phyloP scores from a whole-genome alignment of 2,329 filamentous ascomycete genomes.

The Drechslera avenae region DNA sequence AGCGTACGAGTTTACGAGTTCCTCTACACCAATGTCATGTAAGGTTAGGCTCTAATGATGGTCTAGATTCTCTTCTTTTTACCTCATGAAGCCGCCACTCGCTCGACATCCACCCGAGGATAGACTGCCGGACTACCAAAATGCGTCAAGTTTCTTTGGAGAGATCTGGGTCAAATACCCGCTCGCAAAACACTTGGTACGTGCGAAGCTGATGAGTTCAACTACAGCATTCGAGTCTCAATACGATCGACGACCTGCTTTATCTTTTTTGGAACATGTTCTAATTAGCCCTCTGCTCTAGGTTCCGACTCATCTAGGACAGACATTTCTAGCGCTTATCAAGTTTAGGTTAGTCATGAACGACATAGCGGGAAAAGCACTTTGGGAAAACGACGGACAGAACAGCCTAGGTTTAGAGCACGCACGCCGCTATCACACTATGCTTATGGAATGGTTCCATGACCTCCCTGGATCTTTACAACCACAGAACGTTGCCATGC shows the following conservation, averaged over 20 bases:
- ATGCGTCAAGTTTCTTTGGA: neutral
- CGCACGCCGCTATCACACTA: neutral
- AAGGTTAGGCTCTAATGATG: neutral
- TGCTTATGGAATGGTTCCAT: conserved; percentile 7
- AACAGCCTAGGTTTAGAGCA: conserved; percentile 1
- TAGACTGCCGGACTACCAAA: neutral
- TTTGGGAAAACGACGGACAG: neutral
- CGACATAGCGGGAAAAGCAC: conserved; percentile 7
- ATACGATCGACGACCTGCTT: too few relatives aligned
- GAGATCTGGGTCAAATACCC: conserved; percentile 12
- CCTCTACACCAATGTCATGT: neutral
- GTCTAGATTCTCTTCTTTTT: conserved; percentile 7
- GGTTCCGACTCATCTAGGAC: conserved; percentile 3
- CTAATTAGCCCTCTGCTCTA: neutral
- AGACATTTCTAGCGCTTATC: conserved; percentile 6
- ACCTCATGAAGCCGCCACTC: conserved; percentile 2
- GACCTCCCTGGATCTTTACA: conserved; percentile 2
- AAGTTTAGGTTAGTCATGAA: conserved; percentile 8
- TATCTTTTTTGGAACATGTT: too few relatives aligned
- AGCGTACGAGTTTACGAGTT: neutral
- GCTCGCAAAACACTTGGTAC: neutral
- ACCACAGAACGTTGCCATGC: conserved; percentile 5
- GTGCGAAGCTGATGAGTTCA: neutral
- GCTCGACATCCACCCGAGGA: neutral
- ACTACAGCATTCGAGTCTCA: too few relatives aligned